These are phyloP conservation scores for Tripterygium wilfordii DNA, from an alignment of 177 flowering plant genomes.

Conservation along the genomic window DNA sequence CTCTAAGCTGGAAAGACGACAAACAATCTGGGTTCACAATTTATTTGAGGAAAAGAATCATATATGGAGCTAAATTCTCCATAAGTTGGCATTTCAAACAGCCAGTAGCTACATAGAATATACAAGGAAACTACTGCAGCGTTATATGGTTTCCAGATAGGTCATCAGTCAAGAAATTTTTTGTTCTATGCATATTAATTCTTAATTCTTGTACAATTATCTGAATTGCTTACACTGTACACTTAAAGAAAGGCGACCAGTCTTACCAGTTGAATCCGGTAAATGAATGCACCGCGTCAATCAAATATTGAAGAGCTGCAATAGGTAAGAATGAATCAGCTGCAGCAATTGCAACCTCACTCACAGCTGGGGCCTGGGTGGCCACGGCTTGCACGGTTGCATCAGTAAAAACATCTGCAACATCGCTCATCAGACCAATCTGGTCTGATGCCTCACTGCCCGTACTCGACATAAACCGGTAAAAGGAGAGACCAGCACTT, in stretches of 20 bases:
- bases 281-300: constrained; percentile 60
- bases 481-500: constrained; percentile 21
- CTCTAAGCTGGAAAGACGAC: too few relatives aligned
- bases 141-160: too few relatives aligned
- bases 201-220: too few relatives aligned
- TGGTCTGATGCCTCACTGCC: constrained; percentile 48
- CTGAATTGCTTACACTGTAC: background rate
- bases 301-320: constrained; percentile 73
- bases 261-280: constrained; percentile 80
- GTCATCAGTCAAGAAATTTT: too few relatives aligned
- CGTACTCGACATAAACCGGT: constrained; percentile 52
- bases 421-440: constrained; percentile 44
- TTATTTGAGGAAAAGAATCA: too few relatives aligned
- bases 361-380: constrained; percentile 45
- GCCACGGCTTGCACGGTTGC: constrained; percentile 39
- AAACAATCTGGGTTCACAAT: too few relatives aligned
- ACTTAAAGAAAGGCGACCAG: background rate
- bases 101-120: too few relatives aligned
- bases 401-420: constrained; percentile 54
- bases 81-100: too few relatives aligned
- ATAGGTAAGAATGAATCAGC: constrained; percentile 73
- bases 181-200: too few relatives aligned
- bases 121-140: too few relatives aligned
- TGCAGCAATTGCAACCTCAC: constrained; percentile 87
- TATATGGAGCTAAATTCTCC: too few relatives aligned